A percentile compares a stretch with the other conserved stretches of the same genome.
Conservation (phyloP, 495 filamentous ascomycete species). For the Penicillium goetzii region DNA sequence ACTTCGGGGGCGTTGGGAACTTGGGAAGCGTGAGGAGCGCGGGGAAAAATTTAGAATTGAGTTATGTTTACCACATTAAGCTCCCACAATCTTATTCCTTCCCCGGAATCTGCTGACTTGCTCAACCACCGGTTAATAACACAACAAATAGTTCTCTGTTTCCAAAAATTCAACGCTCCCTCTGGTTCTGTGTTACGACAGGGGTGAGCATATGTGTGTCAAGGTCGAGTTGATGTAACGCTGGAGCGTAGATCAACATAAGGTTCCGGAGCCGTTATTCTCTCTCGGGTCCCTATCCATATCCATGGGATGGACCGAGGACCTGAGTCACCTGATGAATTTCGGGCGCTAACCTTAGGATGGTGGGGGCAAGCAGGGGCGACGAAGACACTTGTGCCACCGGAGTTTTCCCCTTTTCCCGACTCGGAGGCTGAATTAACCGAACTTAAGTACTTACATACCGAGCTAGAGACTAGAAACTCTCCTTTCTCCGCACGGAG, state of each 20-base stretch:
- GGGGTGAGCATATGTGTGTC: background rate
- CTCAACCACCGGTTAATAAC: background rate
- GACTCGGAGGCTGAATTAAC: conserved; percentile 7
- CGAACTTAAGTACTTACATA: conserved; percentile 1
- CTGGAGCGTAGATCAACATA: background rate
- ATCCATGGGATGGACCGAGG: background rate
- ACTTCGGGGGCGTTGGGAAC: background rate
- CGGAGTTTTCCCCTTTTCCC: conserved; percentile 20
- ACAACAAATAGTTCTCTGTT: background rate
- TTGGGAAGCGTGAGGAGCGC: background rate
- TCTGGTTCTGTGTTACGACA: background rate
- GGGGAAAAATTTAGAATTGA: background rate
- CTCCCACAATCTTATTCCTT: background rate
- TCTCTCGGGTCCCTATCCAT: background rate
- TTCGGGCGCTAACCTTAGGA: background rate
- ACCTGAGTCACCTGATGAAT: background rate
- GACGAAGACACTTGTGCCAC: conserved; percentile 11
- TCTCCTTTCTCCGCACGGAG: background rate
- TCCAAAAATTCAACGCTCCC: background rate
- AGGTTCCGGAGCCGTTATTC: background rate
- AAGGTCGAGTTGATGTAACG: background rate
- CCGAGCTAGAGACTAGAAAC: background rate
- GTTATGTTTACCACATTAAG: background rate
- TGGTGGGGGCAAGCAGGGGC: background rate
- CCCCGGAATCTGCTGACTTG: background rate